Evolutionary conservation across 169 alveolate species (phyloP).

Genomic region (Besnoitia besnoiti): DNA sequence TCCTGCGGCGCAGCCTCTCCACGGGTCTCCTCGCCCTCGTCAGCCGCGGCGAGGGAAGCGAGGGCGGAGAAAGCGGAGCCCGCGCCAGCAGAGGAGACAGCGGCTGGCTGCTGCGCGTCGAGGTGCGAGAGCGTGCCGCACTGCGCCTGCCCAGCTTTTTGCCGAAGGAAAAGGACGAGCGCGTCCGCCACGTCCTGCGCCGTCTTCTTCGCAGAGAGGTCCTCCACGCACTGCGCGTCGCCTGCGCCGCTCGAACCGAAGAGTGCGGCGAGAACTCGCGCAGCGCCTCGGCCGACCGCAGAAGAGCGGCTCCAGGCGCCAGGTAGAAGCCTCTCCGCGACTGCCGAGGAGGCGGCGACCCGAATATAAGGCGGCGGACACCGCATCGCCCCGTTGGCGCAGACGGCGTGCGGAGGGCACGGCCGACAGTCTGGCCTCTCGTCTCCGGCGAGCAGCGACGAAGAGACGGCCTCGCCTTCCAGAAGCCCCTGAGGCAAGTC

Average conservation of each 20-base stretch:
- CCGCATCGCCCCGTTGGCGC: background rate
- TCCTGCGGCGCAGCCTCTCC: background rate
- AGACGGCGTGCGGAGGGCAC: conserved; percentile 29
- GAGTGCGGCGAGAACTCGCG: background rate
- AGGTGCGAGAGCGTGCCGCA: background rate
- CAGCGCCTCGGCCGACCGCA: background rate
- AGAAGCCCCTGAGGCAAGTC: background rate
- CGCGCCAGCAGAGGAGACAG: background rate
- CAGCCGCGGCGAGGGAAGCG: too few relatives aligned
- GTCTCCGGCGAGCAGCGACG: background rate
- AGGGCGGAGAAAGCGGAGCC: too few relatives aligned
- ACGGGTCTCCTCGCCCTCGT: background rate
- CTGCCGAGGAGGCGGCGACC: background rate
- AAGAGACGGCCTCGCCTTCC: background rate
- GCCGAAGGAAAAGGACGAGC: background rate
- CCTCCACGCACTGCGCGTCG: background rate
- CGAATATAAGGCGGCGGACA: conserved; percentile 28
- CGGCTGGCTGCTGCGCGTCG: background rate
- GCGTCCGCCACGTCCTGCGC: background rate
- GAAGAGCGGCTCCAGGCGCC: background rate
- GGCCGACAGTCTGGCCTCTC: background rate
- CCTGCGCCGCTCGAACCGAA: background rate
- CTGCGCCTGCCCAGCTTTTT: conserved; percentile 22
- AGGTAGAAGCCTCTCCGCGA: background rate
- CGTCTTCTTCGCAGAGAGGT: background rate